A percentile compares a stretch with the other conserved stretches of the same genome.
Conservation (phyloP, 176 grass and related monocot genomes). For the Guadua angustifolia region DNA sequence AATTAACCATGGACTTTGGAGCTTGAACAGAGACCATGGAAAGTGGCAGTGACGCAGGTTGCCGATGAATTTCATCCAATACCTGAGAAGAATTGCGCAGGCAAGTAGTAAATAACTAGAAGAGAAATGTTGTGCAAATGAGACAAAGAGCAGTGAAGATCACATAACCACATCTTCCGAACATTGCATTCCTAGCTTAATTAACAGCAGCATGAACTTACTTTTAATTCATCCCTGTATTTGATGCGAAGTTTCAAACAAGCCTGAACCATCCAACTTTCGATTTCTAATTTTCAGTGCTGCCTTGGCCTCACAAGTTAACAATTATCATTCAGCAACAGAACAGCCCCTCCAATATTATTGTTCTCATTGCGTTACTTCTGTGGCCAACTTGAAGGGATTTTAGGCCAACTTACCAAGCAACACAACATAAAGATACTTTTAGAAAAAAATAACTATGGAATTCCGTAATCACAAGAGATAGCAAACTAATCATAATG, state of each 20-base stretch:
- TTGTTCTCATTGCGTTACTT: not conserved
- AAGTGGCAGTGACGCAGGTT: conserved; percentile 75
- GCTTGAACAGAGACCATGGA: conserved; percentile 77
- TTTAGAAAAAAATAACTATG: too few species aligned
- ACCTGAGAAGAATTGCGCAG: conserved; percentile 67
- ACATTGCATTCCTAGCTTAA: conserved; percentile 17
- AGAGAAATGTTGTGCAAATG: conserved; percentile 15
- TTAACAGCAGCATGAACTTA: conserved; percentile 10
- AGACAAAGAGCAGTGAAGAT: conserved; percentile 22
- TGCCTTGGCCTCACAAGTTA: conserved; percentile 19
- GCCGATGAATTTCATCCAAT: conserved; percentile 95
- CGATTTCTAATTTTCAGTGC: not conserved
- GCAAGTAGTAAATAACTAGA: conserved; percentile 44
- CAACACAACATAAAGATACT: too few species aligned
- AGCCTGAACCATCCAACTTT: not conserved
- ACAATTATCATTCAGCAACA: not conserved
- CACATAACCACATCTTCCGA: conserved; percentile 19
- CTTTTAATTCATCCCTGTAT: not conserved
- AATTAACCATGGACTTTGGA: conserved; percentile 85
- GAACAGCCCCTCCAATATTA: conserved; percentile 2
- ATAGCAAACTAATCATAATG: not conserved
- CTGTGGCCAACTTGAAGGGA: not conserved
- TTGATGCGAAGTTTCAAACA: not conserved
- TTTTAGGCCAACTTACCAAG: too few species aligned
- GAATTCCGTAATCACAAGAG: not conserved